Base-by-base conservation (phyloP, 805 yeast genomes). In the Spathaspora passalidarum region DNA sequence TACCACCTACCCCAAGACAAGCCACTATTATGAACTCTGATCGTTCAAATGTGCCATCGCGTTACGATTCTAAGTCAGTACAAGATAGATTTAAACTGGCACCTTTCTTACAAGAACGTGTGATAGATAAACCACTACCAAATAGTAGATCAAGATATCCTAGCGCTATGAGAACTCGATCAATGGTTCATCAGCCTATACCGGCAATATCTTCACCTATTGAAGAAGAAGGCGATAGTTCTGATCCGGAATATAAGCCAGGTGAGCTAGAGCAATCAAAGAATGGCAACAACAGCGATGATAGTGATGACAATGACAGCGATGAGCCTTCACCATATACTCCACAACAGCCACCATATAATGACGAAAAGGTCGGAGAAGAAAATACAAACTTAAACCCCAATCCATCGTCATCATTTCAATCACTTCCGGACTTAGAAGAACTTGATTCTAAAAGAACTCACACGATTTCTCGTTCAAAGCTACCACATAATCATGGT, bases 31-130 rank as follows among this genome's bases (percentile, higher is more conserved):
- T 69, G 57, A 68, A 64, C 47, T 73, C 73, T 25, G 77, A 72
- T 51, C 69, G 66, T 46, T 53, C 61, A 47, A 70, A 64, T 44
- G 57, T 62, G 5, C 57, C 75, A 3, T 66, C 74, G 11, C 63
- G 59, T 40, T 68, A 68, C 51, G 74, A 71, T 49, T 61, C 64
- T 48, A 68, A 70, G 44, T 63, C 69, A 42, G 66, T 72, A 22
- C 72, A 66, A 55, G 74, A 72, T 36, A 55, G 77, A 43, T 72
- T 72, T 56, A 72, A 71, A 49, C 73, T 66, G 73, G 76, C 75
- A 2, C 72, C 75, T 6, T 70, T 70, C 51, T 56, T 68, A 19
- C 73, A 60, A 56, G 70, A 69, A 20, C 69, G 69, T 44, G 61
- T 69, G n/a, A 62, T 71, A 32, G 74, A 68, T 46, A 67, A 68